These are phyloP conservation scores for Ophiorrhiza pumila DNA, from an alignment of 257 asterid genomes.

Conservation along the genomic window DNA sequence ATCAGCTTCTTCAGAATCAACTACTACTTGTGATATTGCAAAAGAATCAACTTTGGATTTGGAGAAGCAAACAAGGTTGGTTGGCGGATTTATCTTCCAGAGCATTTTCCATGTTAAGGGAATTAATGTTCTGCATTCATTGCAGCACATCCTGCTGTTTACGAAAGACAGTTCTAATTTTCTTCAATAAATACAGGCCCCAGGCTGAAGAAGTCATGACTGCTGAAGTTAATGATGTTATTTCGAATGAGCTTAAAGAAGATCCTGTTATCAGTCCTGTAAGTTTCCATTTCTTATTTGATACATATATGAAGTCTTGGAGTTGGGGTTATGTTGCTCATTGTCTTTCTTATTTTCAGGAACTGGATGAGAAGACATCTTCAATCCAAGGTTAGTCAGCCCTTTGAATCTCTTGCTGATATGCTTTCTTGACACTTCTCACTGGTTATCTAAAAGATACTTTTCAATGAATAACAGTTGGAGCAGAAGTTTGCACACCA, in stretches of 20 bases:
- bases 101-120: slow-evolving; percentile 13
- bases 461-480: slow-evolving; percentile 1
- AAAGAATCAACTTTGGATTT: slow-evolving; percentile 31
- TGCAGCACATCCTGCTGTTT: slow-evolving; percentile 18
- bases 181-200: slow-evolving; percentile 21
- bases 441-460: background rate
- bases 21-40: slow-evolving; percentile 26
- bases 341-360: slow-evolving; percentile 19
- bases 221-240: slow-evolving; percentile 26
- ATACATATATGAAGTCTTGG: background rate
- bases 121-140: background rate
- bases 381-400: slow-evolving; percentile 22
- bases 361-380: slow-evolving; percentile 16
- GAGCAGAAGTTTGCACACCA: slow-evolving; percentile 60
- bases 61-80: slow-evolving; percentile 34
- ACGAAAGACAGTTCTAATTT: slow-evolving; percentile 17
- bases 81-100: background rate
- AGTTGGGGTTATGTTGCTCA: slow-evolving; percentile 15
- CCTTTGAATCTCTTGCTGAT: background rate
- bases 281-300: slow-evolving; percentile 1
- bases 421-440: background rate
- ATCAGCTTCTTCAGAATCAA: slow-evolving; percentile 24
- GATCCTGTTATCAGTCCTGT: slow-evolving; percentile 18
- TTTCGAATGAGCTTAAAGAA: slow-evolving; percentile 9
- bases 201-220: slow-evolving; percentile 20